phyloP scores from a whole-genome alignment of 1,139 yeast genomes.

The Kodamaea anthophila region DNA sequence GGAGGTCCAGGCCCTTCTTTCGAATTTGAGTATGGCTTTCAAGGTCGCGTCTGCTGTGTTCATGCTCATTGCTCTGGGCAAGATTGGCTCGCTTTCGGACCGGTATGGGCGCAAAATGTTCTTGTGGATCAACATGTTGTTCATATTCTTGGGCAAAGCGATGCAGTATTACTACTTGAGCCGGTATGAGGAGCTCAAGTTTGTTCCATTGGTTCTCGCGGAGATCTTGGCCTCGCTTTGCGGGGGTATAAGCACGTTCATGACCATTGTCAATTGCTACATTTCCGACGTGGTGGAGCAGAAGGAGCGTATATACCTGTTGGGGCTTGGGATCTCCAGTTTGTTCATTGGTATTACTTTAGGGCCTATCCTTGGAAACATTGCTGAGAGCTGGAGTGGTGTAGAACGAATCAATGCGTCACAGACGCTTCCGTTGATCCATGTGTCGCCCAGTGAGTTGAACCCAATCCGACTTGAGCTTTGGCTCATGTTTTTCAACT shows the following conservation, averaged over 20 bases:
- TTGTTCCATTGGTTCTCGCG: slow-evolving; percentile 27
- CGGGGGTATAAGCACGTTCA: slow-evolving; percentile 50
- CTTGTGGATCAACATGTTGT: slow-evolving; percentile 24
- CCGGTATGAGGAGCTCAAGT: slow-evolving; percentile 23
- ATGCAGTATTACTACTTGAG: slow-evolving; percentile 26
- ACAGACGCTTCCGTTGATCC: slow-evolving; percentile 21
- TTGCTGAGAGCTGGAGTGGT: too few species aligned
- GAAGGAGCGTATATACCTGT: slow-evolving; percentile 43
- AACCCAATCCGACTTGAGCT: slow-evolving; percentile 27
- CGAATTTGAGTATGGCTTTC: slow-evolving; percentile 30
- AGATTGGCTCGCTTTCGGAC: slow-evolving; percentile 60
- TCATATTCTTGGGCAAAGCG: slow-evolving; percentile 21
- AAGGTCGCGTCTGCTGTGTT: slow-evolving; percentile 22
- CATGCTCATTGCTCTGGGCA: slow-evolving; percentile 36
- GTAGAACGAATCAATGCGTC: too few species aligned
- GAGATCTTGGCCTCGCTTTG: slow-evolving; percentile 41
- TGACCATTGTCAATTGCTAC: slow-evolving; percentile 54
- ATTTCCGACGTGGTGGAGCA: slow-evolving; percentile 61
- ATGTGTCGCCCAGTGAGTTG: slow-evolving; percentile 21
- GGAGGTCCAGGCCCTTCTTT: slow-evolving; percentile 30
- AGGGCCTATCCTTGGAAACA: slow-evolving; percentile 60
- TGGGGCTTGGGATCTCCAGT: slow-evolving; percentile 54
- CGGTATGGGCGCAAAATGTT: slow-evolving; percentile 52
- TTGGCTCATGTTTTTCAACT: slow-evolving; percentile 16
- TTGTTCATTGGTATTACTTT: slow-evolving; percentile 55